Evolutionary conservation across 441 rosid species (phyloP).

Genomic region (Gossypium davidsonii): DNA sequence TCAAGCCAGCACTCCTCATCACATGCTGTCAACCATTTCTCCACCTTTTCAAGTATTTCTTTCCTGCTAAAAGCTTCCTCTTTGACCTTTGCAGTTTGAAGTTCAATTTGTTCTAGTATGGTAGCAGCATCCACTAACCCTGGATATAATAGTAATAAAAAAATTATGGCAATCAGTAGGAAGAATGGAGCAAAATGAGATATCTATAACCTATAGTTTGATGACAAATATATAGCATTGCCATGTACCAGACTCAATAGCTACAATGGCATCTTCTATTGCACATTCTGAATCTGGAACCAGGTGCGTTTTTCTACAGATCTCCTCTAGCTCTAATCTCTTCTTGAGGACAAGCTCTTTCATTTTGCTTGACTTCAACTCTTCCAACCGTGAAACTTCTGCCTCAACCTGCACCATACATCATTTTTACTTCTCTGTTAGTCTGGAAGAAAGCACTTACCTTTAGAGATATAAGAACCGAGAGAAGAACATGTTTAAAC

Average conservation of each 20-base stretch:
- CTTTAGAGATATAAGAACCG: slow-evolving; percentile 8
- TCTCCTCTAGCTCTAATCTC: slow-evolving; percentile 78
- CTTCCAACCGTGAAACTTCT: slow-evolving; percentile 84
- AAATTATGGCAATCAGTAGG: slow-evolving; percentile 1
- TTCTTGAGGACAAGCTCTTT: slow-evolving; percentile 94
- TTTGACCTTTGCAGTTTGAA: slow-evolving; percentile 68
- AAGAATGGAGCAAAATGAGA: not conserved
- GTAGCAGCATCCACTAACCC: slow-evolving; percentile 53
- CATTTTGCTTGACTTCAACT: slow-evolving; percentile 90
- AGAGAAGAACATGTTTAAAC: slow-evolving; percentile 9
- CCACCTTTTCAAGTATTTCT: slow-evolving; percentile 84
- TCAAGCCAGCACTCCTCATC: slow-evolving; percentile 98
- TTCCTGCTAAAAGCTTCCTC: slow-evolving; percentile 88
- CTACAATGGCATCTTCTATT: slow-evolving; percentile 59
- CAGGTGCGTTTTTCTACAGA: slow-evolving; percentile 86
- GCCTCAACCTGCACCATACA: slow-evolving; percentile 60
- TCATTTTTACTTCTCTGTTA: slow-evolving; percentile 5
- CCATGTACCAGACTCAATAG: slow-evolving; percentile 64
- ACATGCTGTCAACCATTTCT: slow-evolving; percentile 93
- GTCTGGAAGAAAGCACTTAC: not conserved
- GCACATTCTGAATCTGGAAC: slow-evolving; percentile 58
- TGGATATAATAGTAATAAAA: slow-evolving; percentile 9
- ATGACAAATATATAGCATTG: not conserved
- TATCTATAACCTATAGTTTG: not conserved
- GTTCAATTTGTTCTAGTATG: slow-evolving; percentile 73